Evolutionary conservation across 2,329 filamentous ascomycete genomes (phyloP).

Genomic region (Xylariaceae sp.): DNA sequence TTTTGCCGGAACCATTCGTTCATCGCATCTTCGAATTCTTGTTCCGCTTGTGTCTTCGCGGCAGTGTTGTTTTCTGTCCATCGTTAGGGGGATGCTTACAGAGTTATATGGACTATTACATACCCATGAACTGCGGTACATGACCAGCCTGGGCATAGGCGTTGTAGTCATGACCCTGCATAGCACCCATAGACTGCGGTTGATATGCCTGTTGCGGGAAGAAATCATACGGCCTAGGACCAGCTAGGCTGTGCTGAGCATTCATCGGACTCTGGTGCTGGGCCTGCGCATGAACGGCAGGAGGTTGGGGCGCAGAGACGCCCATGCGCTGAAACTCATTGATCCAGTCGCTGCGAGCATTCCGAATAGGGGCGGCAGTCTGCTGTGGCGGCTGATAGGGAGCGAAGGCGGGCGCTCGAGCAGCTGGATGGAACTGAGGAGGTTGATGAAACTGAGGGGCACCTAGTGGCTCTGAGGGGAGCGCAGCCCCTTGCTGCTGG

Average conservation of each 20-base stretch:
- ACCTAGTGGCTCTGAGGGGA: neutral
- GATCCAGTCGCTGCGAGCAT: slow-evolving; percentile 31
- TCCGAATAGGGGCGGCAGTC: neutral
- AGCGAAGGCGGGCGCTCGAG: neutral
- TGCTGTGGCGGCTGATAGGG: neutral
- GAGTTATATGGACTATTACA: too few relatives aligned
- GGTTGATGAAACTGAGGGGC: neutral
- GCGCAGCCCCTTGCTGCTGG: slow-evolving; percentile 15
- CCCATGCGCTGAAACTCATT: slow-evolving; percentile 44
- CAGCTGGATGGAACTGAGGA: too few relatives aligned
- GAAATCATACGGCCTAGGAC: neutral
- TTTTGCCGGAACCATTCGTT: slow-evolving; percentile 22
- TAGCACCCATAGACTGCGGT: slow-evolving; percentile 5
- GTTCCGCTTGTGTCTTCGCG: slow-evolving; percentile 7
- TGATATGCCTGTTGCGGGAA: neutral
- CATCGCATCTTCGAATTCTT: slow-evolving; percentile 22
- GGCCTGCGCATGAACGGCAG: neutral
- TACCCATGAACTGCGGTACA: slow-evolving; percentile 2
- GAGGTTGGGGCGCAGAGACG: slow-evolving; percentile 23
- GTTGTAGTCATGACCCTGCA: slow-evolving; percentile 32
- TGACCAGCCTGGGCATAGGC: slow-evolving; percentile 40
- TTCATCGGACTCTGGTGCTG: neutral
- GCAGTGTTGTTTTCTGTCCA: neutral
- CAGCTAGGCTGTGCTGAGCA: neutral
- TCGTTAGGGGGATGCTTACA: neutral